Base-by-base conservation (phyloP, 192 early-diverging fungal species). In the Rhizophlyctis rosea region DNA sequence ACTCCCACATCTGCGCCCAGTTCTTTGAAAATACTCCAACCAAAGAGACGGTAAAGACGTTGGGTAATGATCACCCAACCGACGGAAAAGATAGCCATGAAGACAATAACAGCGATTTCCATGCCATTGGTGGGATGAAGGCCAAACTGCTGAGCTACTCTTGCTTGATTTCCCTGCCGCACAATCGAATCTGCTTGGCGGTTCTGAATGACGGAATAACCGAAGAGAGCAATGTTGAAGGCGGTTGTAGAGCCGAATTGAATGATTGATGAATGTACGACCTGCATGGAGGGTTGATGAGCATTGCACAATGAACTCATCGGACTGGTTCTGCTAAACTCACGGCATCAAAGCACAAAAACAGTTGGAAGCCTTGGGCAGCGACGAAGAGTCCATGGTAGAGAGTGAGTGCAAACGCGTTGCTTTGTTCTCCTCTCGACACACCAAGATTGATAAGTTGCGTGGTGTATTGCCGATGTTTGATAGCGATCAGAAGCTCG, bases 1-100 rank as follows among this genome's bases (percentile, higher is more conserved):
- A 84, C 73, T 28, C 55, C 48, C 21, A 84, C 65, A 55, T 84
- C 82, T 1, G 82, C 82, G 16, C 82, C 82, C 25, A 84, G 64
- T 49, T 80, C 70, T 66, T 84, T 84, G 64, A 77, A 84, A 9
- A 80, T 69, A 21, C 58, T 72, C 82, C 82, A 84, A 24, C 82
- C 82, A 76, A 81, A 84, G 4, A 81, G 61, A 14, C 68, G 57
- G 64, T 81, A 78, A 39, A 84, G 69, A 36, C 73, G 77, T 34
- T 56, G 69, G 3, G 66, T 21, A 23, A 82, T 51, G 50, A 71
- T 64, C 32, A 66, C 2, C 80, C 82, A 82, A 1, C 70, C 77
- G 36, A 64, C 21, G 25, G 57, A 25, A 69, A 77, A 81, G 7
- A 84, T 9, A 1, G 63, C 32, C 39, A 72, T 53, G 4, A 66